A percentile compares a stretch with the other conserved stretches of the same genome.
phyloP scores from a whole-genome alignment of 2,329 filamentous ascomycete species.

The Helminthosporium solani region DNA sequence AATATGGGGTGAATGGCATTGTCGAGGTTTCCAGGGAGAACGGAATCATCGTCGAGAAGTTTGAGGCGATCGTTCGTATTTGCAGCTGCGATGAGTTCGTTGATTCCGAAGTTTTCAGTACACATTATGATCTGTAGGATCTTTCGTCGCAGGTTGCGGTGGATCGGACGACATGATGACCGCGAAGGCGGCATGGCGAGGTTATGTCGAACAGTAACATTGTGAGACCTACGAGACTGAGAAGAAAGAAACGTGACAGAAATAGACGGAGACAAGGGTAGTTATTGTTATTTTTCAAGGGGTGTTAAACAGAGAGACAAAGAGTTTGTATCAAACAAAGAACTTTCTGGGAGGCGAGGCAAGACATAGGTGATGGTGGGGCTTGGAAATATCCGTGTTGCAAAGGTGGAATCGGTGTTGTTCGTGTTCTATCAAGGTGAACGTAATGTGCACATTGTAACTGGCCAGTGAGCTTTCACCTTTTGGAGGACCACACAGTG shows the following conservation, averaged over 20 bases:
- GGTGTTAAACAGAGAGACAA: background rate
- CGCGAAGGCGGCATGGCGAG: slow-evolving; percentile 2
- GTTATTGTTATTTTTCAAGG: background rate
- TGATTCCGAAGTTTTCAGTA: slow-evolving; percentile 11
- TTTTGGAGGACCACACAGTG: too few relatives aligned
- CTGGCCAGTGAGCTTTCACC: too few relatives aligned
- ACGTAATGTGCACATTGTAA: too few relatives aligned
- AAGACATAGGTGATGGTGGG: too few relatives aligned
- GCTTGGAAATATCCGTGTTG: too few relatives aligned
- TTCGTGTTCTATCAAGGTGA: too few relatives aligned
- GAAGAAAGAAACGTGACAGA: slow-evolving; percentile 13
- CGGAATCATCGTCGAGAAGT: slow-evolving; percentile 27
- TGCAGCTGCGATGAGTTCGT: slow-evolving; percentile 20
- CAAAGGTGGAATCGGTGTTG: too few relatives aligned
- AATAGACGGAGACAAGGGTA: slow-evolving; percentile 2
- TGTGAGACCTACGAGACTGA: slow-evolving; percentile 3
- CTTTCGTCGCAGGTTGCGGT: background rate
- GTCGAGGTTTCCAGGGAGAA: slow-evolving; percentile 25
- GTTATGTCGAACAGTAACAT: slow-evolving; percentile 9
- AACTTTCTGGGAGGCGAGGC: background rate
- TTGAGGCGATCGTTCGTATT: slow-evolving; percentile 34
- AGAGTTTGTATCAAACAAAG: slow-evolving; percentile 8
- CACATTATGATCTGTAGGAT: background rate
- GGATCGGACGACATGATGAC: background rate
- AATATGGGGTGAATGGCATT: slow-evolving; percentile 36